Evolutionary conservation across 2,329 filamentous ascomycete genomes (phyloP), one percentile per base, ranked within the genome.

Genomic region (Nemania bipapillata): DNA sequence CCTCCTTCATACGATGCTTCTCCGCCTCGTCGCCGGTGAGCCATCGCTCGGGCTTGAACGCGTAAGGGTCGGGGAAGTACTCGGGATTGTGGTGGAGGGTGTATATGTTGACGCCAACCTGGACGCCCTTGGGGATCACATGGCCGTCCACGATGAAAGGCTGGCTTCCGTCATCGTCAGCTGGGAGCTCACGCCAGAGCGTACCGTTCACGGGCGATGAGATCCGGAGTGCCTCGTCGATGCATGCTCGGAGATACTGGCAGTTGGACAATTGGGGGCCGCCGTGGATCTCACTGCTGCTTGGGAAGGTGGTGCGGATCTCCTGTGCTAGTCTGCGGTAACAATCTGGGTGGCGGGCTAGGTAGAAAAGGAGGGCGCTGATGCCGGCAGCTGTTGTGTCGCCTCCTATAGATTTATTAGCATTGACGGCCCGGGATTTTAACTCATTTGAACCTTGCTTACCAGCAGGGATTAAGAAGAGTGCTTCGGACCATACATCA

Each of bases 381-480:
- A 74, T 69, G 9, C 54, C 62, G 15, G 71, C 59, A 8, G 73
- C 49, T 3, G 71, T 72, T 8, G 72, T 72, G 35, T 65, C 67
- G 4, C 69, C 69, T 15, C 66, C 71, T 71, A 40, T 9, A 4
- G 15, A 42, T 30, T 22, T 9, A 24, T 66, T n/a, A 66, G 40
- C 22, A 26, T 3, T 17, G 1, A 9, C 4, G n/a, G 26, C 7
- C n/a, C n/a, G n/a, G 40, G 40, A 22, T 20, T n/a, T 52, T 35
- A 28, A 1, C 32, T 3, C 20, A 40, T 42, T 24, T 4, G 26
- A 62, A 52, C 15, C 24, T 15, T 6, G 59, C 69, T 5, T 52
- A 71, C 73, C 73, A n/a, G 73, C 73, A 1, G 66, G 65, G n/a
- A 75, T 66, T 7, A 75, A 57, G 55, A 73, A 70, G 1, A 72